Percentiles rank a stretch among this genome's conserved stretches.
These are phyloP conservation scores for Rhypophila decipiens DNA, from an alignment of 495 filamentous ascomycete genomes.

Conservation along the genomic window DNA sequence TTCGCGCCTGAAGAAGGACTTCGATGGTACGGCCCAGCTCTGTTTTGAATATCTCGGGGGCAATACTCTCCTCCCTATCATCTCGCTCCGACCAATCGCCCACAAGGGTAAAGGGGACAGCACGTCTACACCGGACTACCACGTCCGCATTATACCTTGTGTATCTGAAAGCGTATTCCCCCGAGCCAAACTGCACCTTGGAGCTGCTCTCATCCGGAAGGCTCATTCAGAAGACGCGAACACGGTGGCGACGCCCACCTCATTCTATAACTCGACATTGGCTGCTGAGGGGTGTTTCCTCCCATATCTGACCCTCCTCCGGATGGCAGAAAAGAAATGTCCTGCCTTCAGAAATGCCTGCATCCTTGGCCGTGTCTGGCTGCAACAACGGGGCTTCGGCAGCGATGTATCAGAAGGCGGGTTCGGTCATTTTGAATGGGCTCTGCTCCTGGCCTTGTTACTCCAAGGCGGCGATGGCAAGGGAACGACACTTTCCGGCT, in stretches of 20 bases:
- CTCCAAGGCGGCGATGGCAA: constrained; percentile 67
- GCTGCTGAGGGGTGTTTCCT: constrained; percentile 68
- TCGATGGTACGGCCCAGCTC: constrained; percentile 47
- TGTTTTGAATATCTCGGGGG: constrained; percentile 66
- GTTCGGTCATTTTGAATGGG: constrained; percentile 93
- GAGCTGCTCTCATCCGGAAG: constrained; percentile 63
- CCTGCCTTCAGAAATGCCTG: constrained; percentile 73
- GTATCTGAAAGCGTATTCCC: constrained; percentile 61
- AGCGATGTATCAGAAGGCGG: constrained; percentile 65
- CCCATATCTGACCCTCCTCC: constrained; percentile 65
- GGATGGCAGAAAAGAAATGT: constrained; percentile 58
- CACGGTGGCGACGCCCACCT: constrained; percentile 47
- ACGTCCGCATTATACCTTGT: constrained; percentile 74
- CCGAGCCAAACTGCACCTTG: constrained; percentile 57
- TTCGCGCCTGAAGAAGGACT: constrained; percentile 53
- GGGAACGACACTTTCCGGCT: constrained; percentile 64
- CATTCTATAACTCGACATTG: constrained; percentile 85
- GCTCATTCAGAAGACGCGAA: constrained; percentile 31
- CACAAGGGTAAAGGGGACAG: constrained; percentile 7
- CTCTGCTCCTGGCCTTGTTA: constrained; percentile 67
- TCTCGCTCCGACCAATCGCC: constrained; percentile 43
- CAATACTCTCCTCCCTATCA: constrained; percentile 68
- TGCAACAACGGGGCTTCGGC: constrained; percentile 78
- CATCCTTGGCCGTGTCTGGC: constrained; percentile 78
- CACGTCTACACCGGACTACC: constrained; percentile 35